Percentiles rank a stretch among this genome's conserved stretches.
Conservation (phyloP, 106 monocot species). For the Allium cepa region DNA sequence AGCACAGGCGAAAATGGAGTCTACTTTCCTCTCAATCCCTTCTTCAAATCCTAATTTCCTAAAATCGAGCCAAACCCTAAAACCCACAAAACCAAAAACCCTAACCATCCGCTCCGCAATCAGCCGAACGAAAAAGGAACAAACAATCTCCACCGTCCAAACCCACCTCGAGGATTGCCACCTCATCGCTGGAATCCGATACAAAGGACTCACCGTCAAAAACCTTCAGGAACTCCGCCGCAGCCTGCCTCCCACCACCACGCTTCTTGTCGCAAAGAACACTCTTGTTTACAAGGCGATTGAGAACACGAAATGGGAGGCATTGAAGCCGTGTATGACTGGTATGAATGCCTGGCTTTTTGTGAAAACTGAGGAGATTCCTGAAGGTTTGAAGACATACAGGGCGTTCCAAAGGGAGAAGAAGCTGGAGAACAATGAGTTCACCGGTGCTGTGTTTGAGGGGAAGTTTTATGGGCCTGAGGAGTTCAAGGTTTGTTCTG, state of each 20-base stretch:
- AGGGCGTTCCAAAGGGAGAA: constrained; percentile 73
- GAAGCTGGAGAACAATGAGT: constrained; percentile 82
- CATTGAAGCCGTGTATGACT: constrained; percentile 65
- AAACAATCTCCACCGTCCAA: constrained; percentile 50
- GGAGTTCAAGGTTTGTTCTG: constrained; percentile 44
- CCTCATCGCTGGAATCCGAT: constrained; percentile 81
- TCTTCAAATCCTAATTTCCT: constrained; percentile 5
- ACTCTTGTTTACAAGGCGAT: constrained; percentile 82
- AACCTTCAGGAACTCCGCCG: constrained; percentile 84
- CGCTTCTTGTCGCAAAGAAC: constrained; percentile 86
- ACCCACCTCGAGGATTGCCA: constrained; percentile 74
- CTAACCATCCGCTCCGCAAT: constrained; percentile 66
- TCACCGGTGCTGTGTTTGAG: constrained; percentile 87
- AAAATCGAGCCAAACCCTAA: constrained; percentile 5
- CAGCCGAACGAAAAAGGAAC: constrained; percentile 72
- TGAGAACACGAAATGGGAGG: constrained; percentile 80
- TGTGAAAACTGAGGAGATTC: constrained; percentile 88
- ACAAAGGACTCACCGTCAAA: constrained; percentile 84
- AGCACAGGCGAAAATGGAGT: constrained; percentile 19
- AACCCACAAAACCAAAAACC: not conserved
- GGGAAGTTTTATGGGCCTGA: constrained; percentile 79
- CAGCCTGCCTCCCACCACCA: constrained; percentile 51
- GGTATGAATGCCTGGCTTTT: constrained; percentile 98
- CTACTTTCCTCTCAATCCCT: constrained; percentile 23
- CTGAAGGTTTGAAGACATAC: constrained; percentile 70